Evolutionary conservation across 768 basidiomycete genomes (phyloP), one percentile per base, ranked within the genome.

Genomic region (Peribolospora baueri): DNA sequence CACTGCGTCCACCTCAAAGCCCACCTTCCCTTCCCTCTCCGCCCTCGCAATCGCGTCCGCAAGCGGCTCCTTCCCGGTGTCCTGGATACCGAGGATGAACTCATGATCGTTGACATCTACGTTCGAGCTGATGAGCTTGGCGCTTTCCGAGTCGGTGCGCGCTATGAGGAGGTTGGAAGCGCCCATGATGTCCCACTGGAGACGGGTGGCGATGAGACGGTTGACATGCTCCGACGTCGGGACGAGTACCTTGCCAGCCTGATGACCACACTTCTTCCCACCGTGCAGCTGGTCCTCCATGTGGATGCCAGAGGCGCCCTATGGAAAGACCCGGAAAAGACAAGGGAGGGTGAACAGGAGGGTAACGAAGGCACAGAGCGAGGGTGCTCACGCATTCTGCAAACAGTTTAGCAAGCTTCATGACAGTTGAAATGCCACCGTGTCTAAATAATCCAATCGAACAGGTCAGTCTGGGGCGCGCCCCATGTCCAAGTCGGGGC

Each of bases 201-300:
- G 85, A 14, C 87, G 79, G 39, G 85, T 74, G 8, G 88, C 77
- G 59, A 85, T 71, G 52, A 95, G 76, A 38, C 90, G 78, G 25
- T 82, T 81, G 58, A 84, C 71, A 63, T 90, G 87, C 10, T 84
- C 81, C 13, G 82, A 82, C 7, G 82, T 78, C 9, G 90, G 90
- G 3, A 93, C 88, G 54, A 95, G 74, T 37, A 91, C 85, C 68
- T 93, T 91, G 53, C 87, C 87, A 10, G 80, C 81, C 63, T 88
- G 72, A 70, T 88, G 85, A 38, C 86, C 84, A 65, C 85, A 86
- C 76, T 93, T 90, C 71, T 93, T 93, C 38, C 84, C 84, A 40
- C 90, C 90, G 59, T 90, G 84, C 5, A 91, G 72, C 65, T 91
- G 86, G 68, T 95, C 90, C 65, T 95, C 90, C 25, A 93, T 67